phyloP scores from a whole-genome alignment of 495 filamentous ascomycete species.

The Arthonia radiata region DNA sequence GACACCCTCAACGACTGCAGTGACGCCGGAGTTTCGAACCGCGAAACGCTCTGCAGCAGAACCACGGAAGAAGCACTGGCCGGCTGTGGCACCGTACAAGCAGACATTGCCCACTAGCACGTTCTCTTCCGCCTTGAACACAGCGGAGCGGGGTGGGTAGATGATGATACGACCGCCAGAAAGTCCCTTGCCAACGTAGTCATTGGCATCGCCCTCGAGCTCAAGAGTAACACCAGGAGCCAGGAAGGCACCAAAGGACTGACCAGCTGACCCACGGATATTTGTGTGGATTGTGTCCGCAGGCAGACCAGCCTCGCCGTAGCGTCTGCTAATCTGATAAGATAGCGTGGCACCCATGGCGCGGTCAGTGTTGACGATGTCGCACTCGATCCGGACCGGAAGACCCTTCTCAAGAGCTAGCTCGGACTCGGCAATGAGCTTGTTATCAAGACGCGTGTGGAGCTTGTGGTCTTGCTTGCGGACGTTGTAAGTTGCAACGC shows the following conservation, averaged over 20 bases:
- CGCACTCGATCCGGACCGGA: slow-evolving; percentile 84
- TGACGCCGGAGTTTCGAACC: slow-evolving; percentile 92
- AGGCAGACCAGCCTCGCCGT: slow-evolving; percentile 74
- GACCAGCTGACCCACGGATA: slow-evolving; percentile 94
- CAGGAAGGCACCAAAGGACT: slow-evolving; percentile 92
- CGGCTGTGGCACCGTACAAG: slow-evolving; percentile 84
- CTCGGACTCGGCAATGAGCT: slow-evolving; percentile 93
- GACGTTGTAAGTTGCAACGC: slow-evolving; percentile 95
- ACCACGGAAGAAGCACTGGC: slow-evolving; percentile 94
- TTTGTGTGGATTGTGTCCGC: slow-evolving; percentile 93
- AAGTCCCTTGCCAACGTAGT: slow-evolving; percentile 95
- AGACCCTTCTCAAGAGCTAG: slow-evolving; percentile 89
- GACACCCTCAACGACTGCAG: slow-evolving; percentile 87
- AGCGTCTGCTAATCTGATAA: slow-evolving; percentile 84
- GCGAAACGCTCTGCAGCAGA: slow-evolving; percentile 94
- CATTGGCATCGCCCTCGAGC: slow-evolving; percentile 91
- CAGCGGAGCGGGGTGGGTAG: slow-evolving; percentile 79
- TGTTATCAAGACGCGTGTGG: slow-evolving; percentile 90
- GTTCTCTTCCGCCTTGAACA: slow-evolving; percentile 97
- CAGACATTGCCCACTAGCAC: slow-evolving; percentile 91
- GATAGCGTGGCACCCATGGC: slow-evolving; percentile 86
- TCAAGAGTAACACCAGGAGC: slow-evolving; percentile 90
- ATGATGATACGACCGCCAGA: slow-evolving; percentile 90
- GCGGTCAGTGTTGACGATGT: slow-evolving; percentile 96
- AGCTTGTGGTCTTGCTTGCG: slow-evolving; percentile 93